Base-by-base conservation (phyloP, 2,329 filamentous ascomycete species). In the Aspergillus arachidicola region DNA sequence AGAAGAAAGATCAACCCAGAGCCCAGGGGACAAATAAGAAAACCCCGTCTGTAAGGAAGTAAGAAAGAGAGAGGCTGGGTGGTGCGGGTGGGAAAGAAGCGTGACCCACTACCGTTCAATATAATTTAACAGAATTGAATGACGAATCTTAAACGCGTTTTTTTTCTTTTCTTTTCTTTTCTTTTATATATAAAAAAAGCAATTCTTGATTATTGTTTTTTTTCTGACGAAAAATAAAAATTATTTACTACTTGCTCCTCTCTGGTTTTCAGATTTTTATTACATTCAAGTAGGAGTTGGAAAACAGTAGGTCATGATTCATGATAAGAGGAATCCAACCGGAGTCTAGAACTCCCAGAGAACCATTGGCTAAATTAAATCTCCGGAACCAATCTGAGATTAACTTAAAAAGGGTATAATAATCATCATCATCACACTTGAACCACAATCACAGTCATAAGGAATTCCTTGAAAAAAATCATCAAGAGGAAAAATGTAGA, bases 11-110 rank as follows among this genome's bases (percentile, higher is more conserved):
- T 21, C 7, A 12, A 36, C n/a, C n/a, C 9, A 54, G 51, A 36
- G 9, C 16, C 28, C n/a, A 54, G n/a, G 51, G 30, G n/a, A 54
- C 51, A 54, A 54, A 54, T 54, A 10, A 54, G 26, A 32, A 53
- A 19, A 32, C 14, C 6, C 3, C 10, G 26, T 32, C 10, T 19
- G 26, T 5, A 19, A 9, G 54, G 41, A 57, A 19, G 55, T 36
- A 56, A 59, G 58, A 57, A 64, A 68, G 60, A 54, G 59, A 63
- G 64, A 67, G 68, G 68, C 61, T 70, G 68, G 66, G 51, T 36
- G 26, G 30, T 28, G 26, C 26, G 26, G 26, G 50, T 53, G 28
- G 48, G 9, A 21, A 10, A 53, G 50, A 34, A 34, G 50, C 28
- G 30, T 53, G 51, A 55, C 51, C 51, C 51, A 54, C 51, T 23